Conservation (phyloP, 1,284 basidiomycete species). For the Pisolithus thermaeus region DNA sequence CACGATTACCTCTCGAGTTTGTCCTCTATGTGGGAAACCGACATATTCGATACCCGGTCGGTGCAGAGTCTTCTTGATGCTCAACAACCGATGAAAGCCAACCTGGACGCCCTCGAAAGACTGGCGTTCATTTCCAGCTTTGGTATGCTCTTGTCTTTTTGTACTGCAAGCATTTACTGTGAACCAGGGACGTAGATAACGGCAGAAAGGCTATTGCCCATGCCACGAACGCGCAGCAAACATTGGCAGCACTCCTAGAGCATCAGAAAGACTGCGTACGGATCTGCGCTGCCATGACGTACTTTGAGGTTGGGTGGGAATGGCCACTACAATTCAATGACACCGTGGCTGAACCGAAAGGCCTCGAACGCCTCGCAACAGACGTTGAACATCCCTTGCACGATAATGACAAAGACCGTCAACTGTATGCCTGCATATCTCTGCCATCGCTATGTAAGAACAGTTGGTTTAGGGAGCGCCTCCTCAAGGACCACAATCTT, state of each 20-base stretch:
- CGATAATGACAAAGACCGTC: background rate
- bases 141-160: slow-evolving; percentile 8
- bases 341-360: slow-evolving; percentile 1
- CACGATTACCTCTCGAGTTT: slow-evolving; percentile 17
- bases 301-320: slow-evolving; percentile 22
- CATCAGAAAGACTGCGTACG: slow-evolving; percentile 13
- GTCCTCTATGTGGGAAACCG: slow-evolving; percentile 23
- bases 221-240: slow-evolving; percentile 1
- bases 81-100: slow-evolving; percentile 12
- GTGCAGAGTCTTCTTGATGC: slow-evolving; percentile 15
- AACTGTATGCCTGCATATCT: slow-evolving; percentile 23
- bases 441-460: slow-evolving; percentile 26
- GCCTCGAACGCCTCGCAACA: slow-evolving; percentile 2
- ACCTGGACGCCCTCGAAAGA: slow-evolving; percentile 21
- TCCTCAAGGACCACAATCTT: slow-evolving; percentile 20
- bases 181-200: slow-evolving; percentile 6
- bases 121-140: slow-evolving; percentile 28
- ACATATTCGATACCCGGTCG: slow-evolving; percentile 22
- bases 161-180: background rate
- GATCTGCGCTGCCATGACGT: slow-evolving; percentile 22
- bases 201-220: slow-evolving; percentile 11
- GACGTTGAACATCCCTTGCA: slow-evolving; percentile 17
- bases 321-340: slow-evolving; percentile 6
- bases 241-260: slow-evolving; percentile 11
- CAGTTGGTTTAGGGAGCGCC: slow-evolving; percentile 7